A percentile compares a stretch with the other conserved stretches of the same genome.
Evolutionary conservation across 106 monocot genomes (phyloP).

Genomic region (Vanilla planifolia): DNA sequence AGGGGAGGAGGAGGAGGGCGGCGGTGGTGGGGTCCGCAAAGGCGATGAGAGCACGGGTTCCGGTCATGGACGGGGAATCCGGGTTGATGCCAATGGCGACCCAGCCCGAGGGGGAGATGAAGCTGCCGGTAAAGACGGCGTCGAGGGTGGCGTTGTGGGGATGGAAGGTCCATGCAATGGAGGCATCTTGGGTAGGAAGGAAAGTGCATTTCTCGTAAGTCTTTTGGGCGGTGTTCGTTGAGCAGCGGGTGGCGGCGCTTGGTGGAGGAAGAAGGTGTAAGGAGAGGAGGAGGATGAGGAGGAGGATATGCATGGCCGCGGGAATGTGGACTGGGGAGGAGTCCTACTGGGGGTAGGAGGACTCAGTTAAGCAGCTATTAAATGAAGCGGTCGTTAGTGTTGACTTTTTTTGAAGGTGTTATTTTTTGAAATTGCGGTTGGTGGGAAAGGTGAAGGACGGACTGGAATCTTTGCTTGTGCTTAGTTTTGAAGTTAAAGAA

Average conservation of each 20-base stretch:
- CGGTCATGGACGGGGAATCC: conserved; percentile 51
- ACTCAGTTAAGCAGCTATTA: background rate
- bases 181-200: conserved; percentile 60
- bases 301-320: conserved; percentile 10
- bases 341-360: too few species aligned
- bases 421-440: background rate
- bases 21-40: conserved; percentile 60
- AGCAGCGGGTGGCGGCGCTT: conserved; percentile 20
- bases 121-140: conserved; percentile 47
- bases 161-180: conserved; percentile 73
- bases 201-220: conserved; percentile 51
- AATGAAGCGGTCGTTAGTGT: background rate
- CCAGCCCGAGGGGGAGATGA: conserved; percentile 87
- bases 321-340: background rate
- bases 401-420: background rate
- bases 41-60: conserved; percentile 52
- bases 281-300: conserved; percentile 13
- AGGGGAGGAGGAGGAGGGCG: conserved; percentile 57
- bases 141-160: conserved; percentile 60
- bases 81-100: conserved; percentile 80
- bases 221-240: conserved; percentile 22
- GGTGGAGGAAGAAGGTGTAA: background rate
- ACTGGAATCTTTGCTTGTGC: conserved; percentile 12
- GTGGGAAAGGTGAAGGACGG: background rate
- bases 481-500: conserved; percentile 28